Evolutionary conservation across 2,329 filamentous ascomycete species (phyloP).

Genomic region (Aspergillus ochraceoroseus): DNA sequence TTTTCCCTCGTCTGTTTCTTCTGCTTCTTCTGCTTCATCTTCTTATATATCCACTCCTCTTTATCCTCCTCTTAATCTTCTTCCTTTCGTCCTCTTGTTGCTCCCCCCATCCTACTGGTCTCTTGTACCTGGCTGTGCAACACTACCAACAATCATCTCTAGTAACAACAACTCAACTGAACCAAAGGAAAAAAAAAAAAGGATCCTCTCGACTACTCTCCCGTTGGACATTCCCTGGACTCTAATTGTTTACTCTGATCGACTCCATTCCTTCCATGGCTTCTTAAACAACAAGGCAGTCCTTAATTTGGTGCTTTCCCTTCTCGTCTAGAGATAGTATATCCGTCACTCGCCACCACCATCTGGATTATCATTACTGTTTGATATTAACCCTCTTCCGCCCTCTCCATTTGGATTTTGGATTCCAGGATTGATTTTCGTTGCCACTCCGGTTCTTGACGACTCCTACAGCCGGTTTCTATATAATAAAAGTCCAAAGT

Average conservation of each 20-base stretch:
- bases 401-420: conserved; percentile 11
- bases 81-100: conserved; percentile 10
- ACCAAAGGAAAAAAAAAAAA: no score
- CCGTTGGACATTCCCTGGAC: conserved; percentile 17
- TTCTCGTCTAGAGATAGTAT: conserved; percentile 1
- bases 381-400: no score
- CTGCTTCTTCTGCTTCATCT: conserved; percentile 11
- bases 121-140: conserved; percentile 18
- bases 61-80: conserved; percentile 5
- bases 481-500: neutral
- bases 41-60: conserved; percentile 11
- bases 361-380: no score
- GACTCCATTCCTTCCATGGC: conserved; percentile 23
- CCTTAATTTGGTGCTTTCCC: conserved; percentile 12
- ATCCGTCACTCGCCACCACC: no score
- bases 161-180: conserved; percentile 1
- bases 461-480: no score
- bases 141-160: conserved; percentile 1
- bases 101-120: conserved; percentile 11
- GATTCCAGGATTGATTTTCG: conserved; percentile 17
- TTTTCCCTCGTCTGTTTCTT: conserved; percentile 9
- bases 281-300: conserved; percentile 19
- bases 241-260: conserved; percentile 13
- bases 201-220: conserved; percentile 1
- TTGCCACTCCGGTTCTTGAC: neutral